Percentiles rank a stretch among this genome's conserved stretches.
Evolutionary conservation across 495 filamentous ascomycete species (phyloP).

Genomic region (Neurospora hispaniola): DNA sequence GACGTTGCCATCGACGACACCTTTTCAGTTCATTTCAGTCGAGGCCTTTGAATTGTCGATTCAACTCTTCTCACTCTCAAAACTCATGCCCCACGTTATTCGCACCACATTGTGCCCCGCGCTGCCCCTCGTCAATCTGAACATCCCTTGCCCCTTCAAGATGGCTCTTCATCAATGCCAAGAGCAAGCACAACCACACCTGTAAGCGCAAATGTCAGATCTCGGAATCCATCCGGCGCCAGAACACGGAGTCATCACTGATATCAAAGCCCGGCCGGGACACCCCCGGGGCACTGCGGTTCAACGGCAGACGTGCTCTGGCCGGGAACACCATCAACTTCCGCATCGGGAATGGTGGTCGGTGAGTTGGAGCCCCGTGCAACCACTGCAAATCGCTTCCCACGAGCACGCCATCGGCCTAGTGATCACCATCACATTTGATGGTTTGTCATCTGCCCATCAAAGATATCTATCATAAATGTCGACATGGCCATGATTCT

Average conservation of each 20-base stretch:
- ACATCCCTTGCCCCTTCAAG: neutral
- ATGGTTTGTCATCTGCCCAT: neutral
- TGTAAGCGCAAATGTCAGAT: neutral
- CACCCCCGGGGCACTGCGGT: neutral
- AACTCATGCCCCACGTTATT: neutral
- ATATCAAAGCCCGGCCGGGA: neutral
- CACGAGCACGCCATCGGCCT: conserved; percentile 9
- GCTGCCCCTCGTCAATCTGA: neutral
- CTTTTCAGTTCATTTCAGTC: neutral
- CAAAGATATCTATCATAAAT: neutral
- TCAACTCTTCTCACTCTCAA: neutral
- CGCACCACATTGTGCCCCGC: neutral
- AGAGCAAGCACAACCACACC: neutral
- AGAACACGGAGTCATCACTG: neutral
- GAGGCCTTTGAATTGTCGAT: too few relatives aligned
- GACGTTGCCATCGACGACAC: neutral
- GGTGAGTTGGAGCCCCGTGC: neutral
- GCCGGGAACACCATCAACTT: neutral
- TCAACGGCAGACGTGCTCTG: neutral
- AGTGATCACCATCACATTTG: neutral
- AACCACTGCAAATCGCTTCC: conserved; percentile 1
- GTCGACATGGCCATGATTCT: neutral
- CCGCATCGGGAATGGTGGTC: neutral
- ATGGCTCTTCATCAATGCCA: neutral
- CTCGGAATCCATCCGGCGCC: neutral